Conservation (phyloP, 2,329 filamentous ascomycete species). For the Alternaria brassicicola region DNA sequence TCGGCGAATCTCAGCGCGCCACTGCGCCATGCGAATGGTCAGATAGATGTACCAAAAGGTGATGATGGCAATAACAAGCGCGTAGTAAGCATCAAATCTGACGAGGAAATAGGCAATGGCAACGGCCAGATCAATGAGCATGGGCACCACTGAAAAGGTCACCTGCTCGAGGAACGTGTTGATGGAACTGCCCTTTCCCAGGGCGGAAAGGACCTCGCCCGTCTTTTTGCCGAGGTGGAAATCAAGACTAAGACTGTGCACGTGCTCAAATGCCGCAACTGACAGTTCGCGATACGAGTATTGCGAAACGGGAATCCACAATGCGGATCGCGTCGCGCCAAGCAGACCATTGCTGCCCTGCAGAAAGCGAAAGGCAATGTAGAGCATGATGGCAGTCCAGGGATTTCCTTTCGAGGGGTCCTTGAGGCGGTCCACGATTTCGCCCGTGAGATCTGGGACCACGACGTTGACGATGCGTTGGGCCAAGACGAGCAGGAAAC, state of each 20-base stretch:
- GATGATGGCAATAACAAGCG: slow-evolving; percentile 84
- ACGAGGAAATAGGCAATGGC: slow-evolving; percentile 82
- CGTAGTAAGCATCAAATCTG: slow-evolving; percentile 85
- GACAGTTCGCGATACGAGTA: slow-evolving; percentile 95
- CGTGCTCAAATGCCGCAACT: slow-evolving; percentile 95
- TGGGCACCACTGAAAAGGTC: slow-evolving; percentile 93
- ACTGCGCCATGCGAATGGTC: slow-evolving; percentile 94
- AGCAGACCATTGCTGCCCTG: slow-evolving; percentile 90
- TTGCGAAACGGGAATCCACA: slow-evolving; percentile 97
- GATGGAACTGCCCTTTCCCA: slow-evolving; percentile 95
- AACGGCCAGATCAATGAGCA: slow-evolving; percentile 87
- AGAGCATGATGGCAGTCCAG: slow-evolving; percentile 75
- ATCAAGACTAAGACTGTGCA: slow-evolving; percentile 91
- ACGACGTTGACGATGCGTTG: slow-evolving; percentile 86
- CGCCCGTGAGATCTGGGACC: slow-evolving; percentile 81
- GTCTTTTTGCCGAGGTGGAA: slow-evolving; percentile 97
- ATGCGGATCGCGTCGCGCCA: slow-evolving; percentile 77
- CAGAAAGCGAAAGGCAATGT: slow-evolving; percentile 78
- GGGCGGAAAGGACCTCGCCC: slow-evolving; percentile 90
- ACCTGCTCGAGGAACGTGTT: slow-evolving; percentile 96
- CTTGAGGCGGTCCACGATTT: slow-evolving; percentile 76
- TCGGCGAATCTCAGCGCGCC: slow-evolving; percentile 85
- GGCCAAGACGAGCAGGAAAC: slow-evolving; percentile 77
- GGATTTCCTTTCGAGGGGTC: slow-evolving; percentile 62
- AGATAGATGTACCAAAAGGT: slow-evolving; percentile 97